Base-by-base conservation (phyloP, 2,329 filamentous ascomycete genomes). In the Myotisia sp. region DNA sequence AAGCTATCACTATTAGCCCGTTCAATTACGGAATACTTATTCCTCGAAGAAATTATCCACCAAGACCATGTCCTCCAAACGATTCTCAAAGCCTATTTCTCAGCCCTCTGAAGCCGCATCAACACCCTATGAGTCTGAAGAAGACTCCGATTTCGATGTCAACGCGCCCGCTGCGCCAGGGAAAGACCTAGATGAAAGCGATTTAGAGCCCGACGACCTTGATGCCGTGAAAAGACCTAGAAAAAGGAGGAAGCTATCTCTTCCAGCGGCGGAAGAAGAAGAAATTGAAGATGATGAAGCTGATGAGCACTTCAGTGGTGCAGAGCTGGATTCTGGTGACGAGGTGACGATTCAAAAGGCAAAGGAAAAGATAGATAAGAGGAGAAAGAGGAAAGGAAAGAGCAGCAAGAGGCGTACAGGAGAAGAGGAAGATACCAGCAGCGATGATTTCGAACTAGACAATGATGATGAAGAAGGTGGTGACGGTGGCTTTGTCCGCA, bases 331-430 rank as follows among this genome's bases (percentile, higher is more conserved):
- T 38, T 71, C 68, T 6, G 69, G 69, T 3, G 69, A 73, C 43
- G 69, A 72, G 44, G 62, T 55, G 5, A 71, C 65, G n/a, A 70
- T 72, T 26, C 54, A 54, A 36, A 67, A 64, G 40, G 61, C 58
- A 10, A 60, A 58, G 37, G 50, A 53, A 33, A 60, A 49, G 43
- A 53, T 49, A 37, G 37, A 48, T 37, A 65, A 59, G 42, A 51
- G 51, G 26, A 58, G 55, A 45, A 57, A 54, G 34, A 47, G 48
- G 26, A 52, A 49, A 32, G 54, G 49, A 33, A 34, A 38, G 5
- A 48, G 44, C 29, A 51, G n/a, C n/a, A 48, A 22, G 52, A 46
- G 29, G 45, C 43, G 45, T 14, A 44, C 36, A 7, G 54, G 52
- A 27, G 53, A 52, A 12, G 47, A 56, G 27, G 52, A 62, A 31